These are phyloP conservation scores for Leucosporidium scottii DNA, from an alignment of 768 basidiomycete genomes.

Conservation along the genomic window DNA sequence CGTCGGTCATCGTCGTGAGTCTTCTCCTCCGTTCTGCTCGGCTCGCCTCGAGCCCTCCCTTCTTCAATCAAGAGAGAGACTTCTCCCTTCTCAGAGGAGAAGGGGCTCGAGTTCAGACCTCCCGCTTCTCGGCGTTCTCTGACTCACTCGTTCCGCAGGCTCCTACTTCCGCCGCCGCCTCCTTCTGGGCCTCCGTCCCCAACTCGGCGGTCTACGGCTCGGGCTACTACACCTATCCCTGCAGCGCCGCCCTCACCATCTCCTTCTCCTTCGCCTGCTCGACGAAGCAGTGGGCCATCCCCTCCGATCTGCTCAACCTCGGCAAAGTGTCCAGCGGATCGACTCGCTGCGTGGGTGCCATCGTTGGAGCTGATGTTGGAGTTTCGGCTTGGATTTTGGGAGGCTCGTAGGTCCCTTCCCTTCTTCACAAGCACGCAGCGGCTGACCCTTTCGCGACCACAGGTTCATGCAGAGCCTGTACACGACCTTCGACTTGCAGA, in stretches of 20 bases:
- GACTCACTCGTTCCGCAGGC: slow-evolving; percentile 12
- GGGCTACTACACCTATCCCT: slow-evolving; percentile 43
- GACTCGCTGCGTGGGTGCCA: slow-evolving; percentile 27
- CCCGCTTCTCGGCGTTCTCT: no score
- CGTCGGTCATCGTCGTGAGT: slow-evolving; percentile 34
- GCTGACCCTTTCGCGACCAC: background rate
- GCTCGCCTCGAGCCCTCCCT: no score
- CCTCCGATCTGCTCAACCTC: slow-evolving; percentile 45
- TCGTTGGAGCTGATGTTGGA: slow-evolving; percentile 35
- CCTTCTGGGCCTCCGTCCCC: slow-evolving; percentile 45
- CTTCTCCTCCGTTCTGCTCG: background rate
- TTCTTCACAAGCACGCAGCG: background rate
- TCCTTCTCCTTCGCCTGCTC: slow-evolving; percentile 50
- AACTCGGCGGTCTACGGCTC: slow-evolving; percentile 36
- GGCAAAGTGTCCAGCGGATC: slow-evolving; percentile 38
- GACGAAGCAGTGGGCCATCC: slow-evolving; percentile 46
- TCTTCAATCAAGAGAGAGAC: no score
- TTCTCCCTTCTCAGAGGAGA: no score
- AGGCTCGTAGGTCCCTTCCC: slow-evolving; percentile 7
- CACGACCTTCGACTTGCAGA: slow-evolving; percentile 26
- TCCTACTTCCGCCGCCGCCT: slow-evolving; percentile 43
- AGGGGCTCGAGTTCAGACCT: no score
- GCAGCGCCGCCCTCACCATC: slow-evolving; percentile 39
- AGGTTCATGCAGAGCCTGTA: slow-evolving; percentile 29
- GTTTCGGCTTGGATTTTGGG: slow-evolving; percentile 33